A percentile compares a stretch with the other conserved stretches of the same genome.
Conservation (phyloP, 257 asterid species). For the Petunia axillaris region DNA sequence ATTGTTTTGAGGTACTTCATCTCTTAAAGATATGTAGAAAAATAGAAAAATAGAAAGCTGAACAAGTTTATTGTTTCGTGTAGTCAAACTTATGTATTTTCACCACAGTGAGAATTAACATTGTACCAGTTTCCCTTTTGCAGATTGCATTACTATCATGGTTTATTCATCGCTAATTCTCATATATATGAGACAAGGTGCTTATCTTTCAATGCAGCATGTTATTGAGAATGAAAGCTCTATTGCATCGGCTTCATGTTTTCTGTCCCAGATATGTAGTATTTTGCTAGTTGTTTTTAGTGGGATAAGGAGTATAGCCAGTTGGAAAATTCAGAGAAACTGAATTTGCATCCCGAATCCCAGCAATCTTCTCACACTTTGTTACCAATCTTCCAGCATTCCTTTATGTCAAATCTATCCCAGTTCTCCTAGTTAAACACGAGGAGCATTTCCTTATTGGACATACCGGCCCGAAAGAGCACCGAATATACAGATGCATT, state of each 20-base stretch:
- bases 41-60: too few relatives aligned
- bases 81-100: neutral
- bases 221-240: conserved; percentile 31
- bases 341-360: conserved; percentile 86
- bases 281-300: conserved; percentile 2
- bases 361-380: conserved; percentile 89
- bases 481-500: conserved; percentile 78
- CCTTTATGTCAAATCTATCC: conserved; percentile 84
- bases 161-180: conserved; percentile 84
- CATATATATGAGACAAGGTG: conserved; percentile 96
- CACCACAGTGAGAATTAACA: neutral
- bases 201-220: conserved; percentile 80
- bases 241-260: conserved; percentile 75
- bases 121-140: conserved; percentile 27
- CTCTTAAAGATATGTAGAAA: too few relatives aligned
- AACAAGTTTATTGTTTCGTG: too few relatives aligned
- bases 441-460: conserved; percentile 86
- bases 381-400: conserved; percentile 94
- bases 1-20: too few relatives aligned
- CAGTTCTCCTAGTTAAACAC: conserved; percentile 75
- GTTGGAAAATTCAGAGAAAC: conserved; percentile 48
- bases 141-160: conserved; percentile 78
- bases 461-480: conserved; percentile 74
- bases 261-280: conserved; percentile 84
- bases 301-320: neutral